phyloP scores from a whole-genome alignment of 2,329 filamentous ascomycete genomes.

The Stachybotrys chartarum region DNA sequence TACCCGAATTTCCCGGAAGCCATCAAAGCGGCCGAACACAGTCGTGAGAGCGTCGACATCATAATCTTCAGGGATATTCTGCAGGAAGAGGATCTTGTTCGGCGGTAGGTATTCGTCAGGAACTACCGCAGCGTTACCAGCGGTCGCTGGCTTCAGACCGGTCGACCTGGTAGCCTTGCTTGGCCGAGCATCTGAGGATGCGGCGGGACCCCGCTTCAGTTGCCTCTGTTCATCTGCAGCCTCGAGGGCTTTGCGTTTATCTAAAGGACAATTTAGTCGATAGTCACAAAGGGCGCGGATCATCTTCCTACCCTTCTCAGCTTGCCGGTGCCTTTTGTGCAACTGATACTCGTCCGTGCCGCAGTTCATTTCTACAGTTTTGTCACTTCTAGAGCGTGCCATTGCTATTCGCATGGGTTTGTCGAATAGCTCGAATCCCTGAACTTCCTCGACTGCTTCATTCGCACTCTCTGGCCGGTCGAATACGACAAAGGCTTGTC shows the following conservation, averaged over 20 bases:
- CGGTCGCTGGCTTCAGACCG: slow-evolving; percentile 70
- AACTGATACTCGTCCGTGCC: slow-evolving; percentile 74
- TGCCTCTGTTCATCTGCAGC: slow-evolving; percentile 72
- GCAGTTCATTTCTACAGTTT: slow-evolving; percentile 69
- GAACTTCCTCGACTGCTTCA: slow-evolving; percentile 77
- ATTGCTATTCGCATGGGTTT: slow-evolving; percentile 83
- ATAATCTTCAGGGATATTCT: slow-evolving; percentile 84
- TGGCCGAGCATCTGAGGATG: slow-evolving; percentile 46
- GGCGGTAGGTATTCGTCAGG: slow-evolving; percentile 98
- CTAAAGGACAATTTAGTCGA: slow-evolving; percentile 22
- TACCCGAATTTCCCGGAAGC: slow-evolving; percentile 85
- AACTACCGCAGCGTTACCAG: slow-evolving; percentile 62
- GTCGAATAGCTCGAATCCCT: slow-evolving; percentile 88
- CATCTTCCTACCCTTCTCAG: slow-evolving; percentile 72
- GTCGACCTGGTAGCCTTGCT: slow-evolving; percentile 53
- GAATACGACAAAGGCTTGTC: slow-evolving; percentile 93
- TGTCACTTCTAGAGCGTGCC: slow-evolving; percentile 80
- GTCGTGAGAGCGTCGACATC: slow-evolving; percentile 71
- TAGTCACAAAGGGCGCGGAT: no score
- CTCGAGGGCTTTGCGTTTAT: slow-evolving; percentile 75
- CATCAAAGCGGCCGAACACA: slow-evolving; percentile 85
- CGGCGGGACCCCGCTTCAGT: slow-evolving; percentile 54
- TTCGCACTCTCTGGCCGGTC: slow-evolving; percentile 72
- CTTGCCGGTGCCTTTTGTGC: slow-evolving; percentile 76
- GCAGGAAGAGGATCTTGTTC: slow-evolving; percentile 93